Base-by-base conservation (phyloP, 805 yeast species). In the Lipomyces sp. region DNA sequence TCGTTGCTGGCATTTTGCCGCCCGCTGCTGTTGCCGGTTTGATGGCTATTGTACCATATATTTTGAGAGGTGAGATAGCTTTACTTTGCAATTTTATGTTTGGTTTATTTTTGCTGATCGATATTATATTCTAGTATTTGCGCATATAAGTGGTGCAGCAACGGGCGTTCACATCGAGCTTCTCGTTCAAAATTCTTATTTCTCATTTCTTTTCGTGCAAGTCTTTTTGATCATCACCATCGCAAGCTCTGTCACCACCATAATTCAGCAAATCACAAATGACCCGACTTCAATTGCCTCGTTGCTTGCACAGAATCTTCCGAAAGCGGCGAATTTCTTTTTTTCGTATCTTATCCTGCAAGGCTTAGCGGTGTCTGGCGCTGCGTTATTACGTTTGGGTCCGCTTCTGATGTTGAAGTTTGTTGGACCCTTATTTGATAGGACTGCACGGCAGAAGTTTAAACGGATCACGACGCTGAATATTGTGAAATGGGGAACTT, bases 1-100 rank as follows among this genome's bases (percentile, higher is more conserved):
- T 91, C 42, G 81, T 91, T 53, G 87, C 97, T 14, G 91, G 93
- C 67, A 71, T 90, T 63, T 74, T 91, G 55, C 98, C 98, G 51
- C 80, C 95, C 28, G 74, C 91, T 51, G 73, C 85, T 49, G 75
- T 93, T 66, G 79, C 95, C 2, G 68, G 89, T 33, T 79, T 91
- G 67, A 89, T 89, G 95, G 77, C 87, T 44, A 69, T 93, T 40
- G 81, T 90, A 39, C 98, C 98, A 2, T 83, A 87, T 26, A 77
- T 88, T 60, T 83, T 93, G 60, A 79, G 86, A 51, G 64, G 68
- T 49, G n/a, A 65, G 86, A 24, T 36, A 10, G n/a, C 7, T 4
- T 45, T 23, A 13, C 6, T 41, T 7, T 8, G n/a, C 18, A 5
- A 13, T 39, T 37, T 13, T 21, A 19, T 14, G 2, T 22, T 23